phyloP scores from a whole-genome alignment of 805 yeast genomes.

The Maudiozyma saulgeensis region DNA sequence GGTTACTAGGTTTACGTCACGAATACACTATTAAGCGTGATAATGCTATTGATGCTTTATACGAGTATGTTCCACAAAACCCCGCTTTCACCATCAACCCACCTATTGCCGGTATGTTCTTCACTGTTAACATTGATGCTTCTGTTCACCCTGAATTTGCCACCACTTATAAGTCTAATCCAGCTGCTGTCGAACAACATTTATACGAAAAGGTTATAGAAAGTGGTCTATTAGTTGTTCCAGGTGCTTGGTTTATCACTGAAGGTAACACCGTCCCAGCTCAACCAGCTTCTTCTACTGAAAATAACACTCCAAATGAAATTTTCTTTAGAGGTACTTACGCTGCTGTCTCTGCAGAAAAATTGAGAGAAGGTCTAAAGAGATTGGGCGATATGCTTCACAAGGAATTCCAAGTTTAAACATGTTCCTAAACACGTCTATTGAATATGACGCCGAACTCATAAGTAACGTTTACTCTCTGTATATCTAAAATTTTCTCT shows the following conservation, averaged over 20 bases:
- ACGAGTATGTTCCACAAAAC: conserved; percentile 37
- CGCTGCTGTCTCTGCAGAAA: conserved; percentile 71
- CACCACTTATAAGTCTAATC: conserved; percentile 48
- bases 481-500: too few species aligned
- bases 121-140: conserved; percentile 65
- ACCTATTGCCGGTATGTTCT: conserved; percentile 85
- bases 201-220: conserved; percentile 52
- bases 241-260: conserved; percentile 73
- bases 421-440: neutral
- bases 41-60: conserved; percentile 68
- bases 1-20: conserved; percentile 75
- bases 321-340: conserved; percentile 81
- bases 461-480: neutral
- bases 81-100: conserved; percentile 34
- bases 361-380: conserved; percentile 50
- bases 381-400: conserved; percentile 58
- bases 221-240: conserved; percentile 62
- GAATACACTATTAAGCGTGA: conserved; percentile 87
- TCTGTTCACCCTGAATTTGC: conserved; percentile 68
- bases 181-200: conserved; percentile 52
- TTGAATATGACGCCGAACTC: too few species aligned
- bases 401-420: conserved; percentile 35
- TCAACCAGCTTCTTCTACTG: conserved; percentile 38
- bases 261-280: conserved; percentile 48
- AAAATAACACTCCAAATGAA: conserved; percentile 34